These are phyloP conservation scores for Stylosanthes scabra DNA, from an alignment of 331 rosid species.

Conservation along the genomic window DNA sequence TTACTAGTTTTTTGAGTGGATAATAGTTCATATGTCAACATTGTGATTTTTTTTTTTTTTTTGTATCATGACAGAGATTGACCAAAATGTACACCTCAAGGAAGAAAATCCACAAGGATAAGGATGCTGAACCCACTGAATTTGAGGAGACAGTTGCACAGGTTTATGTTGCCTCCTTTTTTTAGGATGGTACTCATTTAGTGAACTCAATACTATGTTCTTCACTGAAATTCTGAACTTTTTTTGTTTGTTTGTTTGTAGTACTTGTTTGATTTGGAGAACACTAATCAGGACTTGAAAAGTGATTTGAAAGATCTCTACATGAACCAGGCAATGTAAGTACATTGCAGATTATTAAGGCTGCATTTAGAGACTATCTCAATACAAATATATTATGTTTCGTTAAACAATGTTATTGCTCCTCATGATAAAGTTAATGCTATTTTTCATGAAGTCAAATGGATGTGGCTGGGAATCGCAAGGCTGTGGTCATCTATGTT, in stretches of 20 bases:
- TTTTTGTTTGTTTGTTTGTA: constrained; percentile 25
- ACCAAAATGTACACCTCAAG: constrained; percentile 60
- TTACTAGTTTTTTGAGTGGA: too few relatives aligned
- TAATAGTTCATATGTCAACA: background rate
- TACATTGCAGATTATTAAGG: background rate
- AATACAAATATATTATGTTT: too few relatives aligned
- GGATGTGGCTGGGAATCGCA: constrained; percentile 66
- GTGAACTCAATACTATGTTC: background rate
- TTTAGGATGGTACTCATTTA: too few relatives aligned
- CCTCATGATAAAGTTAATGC: background rate
- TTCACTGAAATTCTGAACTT: background rate
- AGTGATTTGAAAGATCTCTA: constrained; percentile 65
- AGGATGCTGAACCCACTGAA: constrained; percentile 62
- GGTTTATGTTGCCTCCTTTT: constrained; percentile 32
- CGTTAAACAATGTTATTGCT: background rate
- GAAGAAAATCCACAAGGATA: constrained; percentile 73
- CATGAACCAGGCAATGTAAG: constrained; percentile 59
- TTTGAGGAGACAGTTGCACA: constrained; percentile 72
- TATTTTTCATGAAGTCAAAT: constrained; percentile 48
- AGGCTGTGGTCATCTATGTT: constrained; percentile 65
- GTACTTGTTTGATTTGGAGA: constrained; percentile 66
- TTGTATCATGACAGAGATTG: constrained; percentile 31
- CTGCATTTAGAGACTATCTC: too few relatives aligned
- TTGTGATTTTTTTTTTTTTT: background rate
- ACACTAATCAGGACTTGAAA: constrained; percentile 65